A percentile compares a stretch with the other conserved stretches of the same genome.
Conservation (phyloP, 805 yeast species). For the Candida maris region DNA sequence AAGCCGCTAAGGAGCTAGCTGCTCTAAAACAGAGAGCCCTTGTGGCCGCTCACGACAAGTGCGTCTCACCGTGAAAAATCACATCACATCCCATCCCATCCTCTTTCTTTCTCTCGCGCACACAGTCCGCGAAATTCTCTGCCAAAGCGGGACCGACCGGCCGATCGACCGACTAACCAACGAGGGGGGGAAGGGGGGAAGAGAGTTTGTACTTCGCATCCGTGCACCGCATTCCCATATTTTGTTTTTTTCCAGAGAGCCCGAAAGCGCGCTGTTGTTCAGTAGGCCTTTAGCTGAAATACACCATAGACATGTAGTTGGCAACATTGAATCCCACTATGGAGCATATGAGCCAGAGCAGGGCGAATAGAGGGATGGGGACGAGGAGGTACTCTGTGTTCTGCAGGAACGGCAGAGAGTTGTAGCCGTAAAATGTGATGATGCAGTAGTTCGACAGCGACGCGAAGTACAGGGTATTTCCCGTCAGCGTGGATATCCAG, state of each 20-base stretch:
- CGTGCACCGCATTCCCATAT: too few relatives aligned
- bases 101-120: too few relatives aligned
- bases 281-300: conserved; percentile 20
- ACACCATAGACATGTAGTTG: conserved; percentile 49
- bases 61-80: too few relatives aligned
- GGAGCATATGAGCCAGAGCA: conserved; percentile 56
- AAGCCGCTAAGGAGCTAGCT: too few relatives aligned
- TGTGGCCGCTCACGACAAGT: too few relatives aligned
- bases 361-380: conserved; percentile 59
- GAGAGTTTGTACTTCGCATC: too few relatives aligned
- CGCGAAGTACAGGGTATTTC: conserved; percentile 72
- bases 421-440: conserved; percentile 85
- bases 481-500: conserved; percentile 67
- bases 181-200: too few relatives aligned
- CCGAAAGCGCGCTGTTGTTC: neutral
- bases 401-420: conserved; percentile 64
- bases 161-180: too few relatives aligned
- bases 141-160: too few relatives aligned
- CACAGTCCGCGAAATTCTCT: too few relatives aligned
- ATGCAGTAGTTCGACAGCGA: conserved; percentile 74
- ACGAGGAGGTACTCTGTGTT: conserved; percentile 58
- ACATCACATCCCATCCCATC: too few relatives aligned
- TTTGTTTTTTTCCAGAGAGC: neutral
- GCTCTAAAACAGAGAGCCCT: too few relatives aligned
- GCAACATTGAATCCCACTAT: conserved; percentile 73